These are phyloP conservation scores for Knoxia roxburghii DNA, from an alignment of 257 asterid species.

Conservation along the genomic window DNA sequence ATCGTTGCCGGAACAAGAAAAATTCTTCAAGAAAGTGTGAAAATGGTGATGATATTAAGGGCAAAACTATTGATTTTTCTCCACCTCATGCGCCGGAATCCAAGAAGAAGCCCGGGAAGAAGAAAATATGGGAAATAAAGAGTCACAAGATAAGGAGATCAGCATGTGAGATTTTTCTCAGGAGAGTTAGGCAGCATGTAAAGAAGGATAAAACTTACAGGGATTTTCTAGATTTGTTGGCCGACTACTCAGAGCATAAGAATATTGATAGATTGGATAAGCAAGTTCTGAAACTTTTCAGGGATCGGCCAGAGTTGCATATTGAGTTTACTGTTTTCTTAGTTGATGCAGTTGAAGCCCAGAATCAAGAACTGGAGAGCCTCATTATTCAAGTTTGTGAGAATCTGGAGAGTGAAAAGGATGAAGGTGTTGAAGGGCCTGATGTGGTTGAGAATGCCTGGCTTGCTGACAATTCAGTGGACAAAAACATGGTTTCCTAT, in stretches of 20 bases:
- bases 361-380: not conserved
- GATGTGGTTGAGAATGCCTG: not conserved
- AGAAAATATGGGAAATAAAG: not conserved
- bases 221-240: not conserved
- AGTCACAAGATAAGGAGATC: not conserved
- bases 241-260: not conserved
- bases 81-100: no score
- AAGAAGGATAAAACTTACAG: not conserved
- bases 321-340: not conserved
- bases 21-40: not conserved
- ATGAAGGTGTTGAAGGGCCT: not conserved
- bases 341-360: not conserved
- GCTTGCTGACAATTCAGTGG: not conserved
- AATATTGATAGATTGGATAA: constrained; percentile 5
- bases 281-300: not conserved
- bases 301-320: not conserved
- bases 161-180: not conserved
- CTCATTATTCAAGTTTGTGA: not conserved
- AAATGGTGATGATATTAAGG: no score
- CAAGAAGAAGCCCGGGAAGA: not conserved
- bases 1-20: no score
- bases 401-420: not conserved
- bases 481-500: not conserved
- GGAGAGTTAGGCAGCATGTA: not conserved
- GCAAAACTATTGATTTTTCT: no score